Conservation (phyloP, 352 stramenopile genomes). For the Saprolegnia parasitica region DNA sequence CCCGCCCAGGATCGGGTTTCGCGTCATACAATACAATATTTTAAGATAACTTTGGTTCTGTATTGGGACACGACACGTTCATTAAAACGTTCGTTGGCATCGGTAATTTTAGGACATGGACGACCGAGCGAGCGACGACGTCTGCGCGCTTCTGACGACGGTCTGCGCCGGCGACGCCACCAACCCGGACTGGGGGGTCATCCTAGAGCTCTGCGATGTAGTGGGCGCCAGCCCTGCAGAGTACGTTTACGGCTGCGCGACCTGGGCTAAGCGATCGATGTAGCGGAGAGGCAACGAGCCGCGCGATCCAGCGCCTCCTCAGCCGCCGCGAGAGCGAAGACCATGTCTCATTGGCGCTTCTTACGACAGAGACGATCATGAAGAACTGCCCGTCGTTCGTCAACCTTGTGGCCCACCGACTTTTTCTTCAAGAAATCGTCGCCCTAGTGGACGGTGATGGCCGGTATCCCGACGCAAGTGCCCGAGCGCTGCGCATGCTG, state of each 20-base stretch:
- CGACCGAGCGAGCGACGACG: not conserved
- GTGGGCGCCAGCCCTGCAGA: not conserved
- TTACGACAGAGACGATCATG: constrained; percentile 67
- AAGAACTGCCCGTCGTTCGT: constrained; percentile 74
- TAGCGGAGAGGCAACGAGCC: constrained; percentile 15
- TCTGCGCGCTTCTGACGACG: not conserved
- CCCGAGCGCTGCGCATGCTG: constrained; percentile 68
- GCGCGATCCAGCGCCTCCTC: constrained; percentile 5
- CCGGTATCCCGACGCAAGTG: constrained; percentile 66
- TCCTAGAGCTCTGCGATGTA: constrained; percentile 24
- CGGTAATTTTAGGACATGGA: not conserved
- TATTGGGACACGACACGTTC: no score
- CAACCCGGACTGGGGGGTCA: constrained; percentile 26
- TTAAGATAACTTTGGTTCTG: no score
- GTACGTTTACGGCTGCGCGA: not conserved
- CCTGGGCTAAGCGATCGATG: not conserved
- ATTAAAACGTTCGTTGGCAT: no score
- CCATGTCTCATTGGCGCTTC: constrained; percentile 46
- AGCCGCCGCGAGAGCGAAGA: constrained; percentile 20
- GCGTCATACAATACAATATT: no score
- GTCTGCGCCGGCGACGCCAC: constrained; percentile 19
- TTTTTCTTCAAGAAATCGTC: constrained; percentile 64
- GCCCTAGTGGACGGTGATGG: constrained; percentile 58
- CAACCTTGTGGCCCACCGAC: constrained; percentile 46
- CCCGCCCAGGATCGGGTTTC: not conserved